Evolutionary conservation across 331 rosid genomes (phyloP).

Genomic region (Pyrus hybrid): DNA sequence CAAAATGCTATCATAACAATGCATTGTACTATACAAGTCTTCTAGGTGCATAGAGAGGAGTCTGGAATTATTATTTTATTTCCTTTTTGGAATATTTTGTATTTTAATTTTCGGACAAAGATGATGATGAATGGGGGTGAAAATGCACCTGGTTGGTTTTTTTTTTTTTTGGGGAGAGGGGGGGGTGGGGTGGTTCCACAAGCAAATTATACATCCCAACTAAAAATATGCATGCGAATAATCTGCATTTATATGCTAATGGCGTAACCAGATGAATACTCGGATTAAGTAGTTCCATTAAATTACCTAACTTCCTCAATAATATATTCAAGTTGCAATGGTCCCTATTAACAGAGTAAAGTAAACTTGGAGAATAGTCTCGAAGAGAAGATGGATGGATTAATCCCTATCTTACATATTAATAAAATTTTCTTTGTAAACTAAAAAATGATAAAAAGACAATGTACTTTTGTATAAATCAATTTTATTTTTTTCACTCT

Average conservation of each 20-base stretch:
- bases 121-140: not conserved
- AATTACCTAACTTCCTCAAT: not conserved
- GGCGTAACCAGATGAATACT: not conserved
- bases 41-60: too few relatives aligned
- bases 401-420: too few relatives aligned
- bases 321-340: too few relatives aligned
- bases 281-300: not conserved
- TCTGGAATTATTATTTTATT: too few relatives aligned
- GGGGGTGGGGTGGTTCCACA: not conserved
- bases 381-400: not conserved
- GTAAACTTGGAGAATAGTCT: not conserved
- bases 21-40: too few relatives aligned
- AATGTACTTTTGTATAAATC: too few relatives aligned
- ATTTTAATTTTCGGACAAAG: not conserved
- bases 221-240: not conserved
- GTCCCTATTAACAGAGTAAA: too few relatives aligned
- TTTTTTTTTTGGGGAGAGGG: too few relatives aligned
- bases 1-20: rapidly evolving
- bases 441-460: not conserved
- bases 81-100: not conserved
- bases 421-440: too few relatives aligned
- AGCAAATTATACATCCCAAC: not conserved
- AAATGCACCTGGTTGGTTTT: not conserved
- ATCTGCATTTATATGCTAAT: not conserved
- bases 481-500: too few relatives aligned